A percentile compares a stretch with the other conserved stretches of the same genome.
phyloP scores from a whole-genome alignment of 2,329 filamentous ascomycete genomes.

The Zymoseptoria tritici region DNA sequence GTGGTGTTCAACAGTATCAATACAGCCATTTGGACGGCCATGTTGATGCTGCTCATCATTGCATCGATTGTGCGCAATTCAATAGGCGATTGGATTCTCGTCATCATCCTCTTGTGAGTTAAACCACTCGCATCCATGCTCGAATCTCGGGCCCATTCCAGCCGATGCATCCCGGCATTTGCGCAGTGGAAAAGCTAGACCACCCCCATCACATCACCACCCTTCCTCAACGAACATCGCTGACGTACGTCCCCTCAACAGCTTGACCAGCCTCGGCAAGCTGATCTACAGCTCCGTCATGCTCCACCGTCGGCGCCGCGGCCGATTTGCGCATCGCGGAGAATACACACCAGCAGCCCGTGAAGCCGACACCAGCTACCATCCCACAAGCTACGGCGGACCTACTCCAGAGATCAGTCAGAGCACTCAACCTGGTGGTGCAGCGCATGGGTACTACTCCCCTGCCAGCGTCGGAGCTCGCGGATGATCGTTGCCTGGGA shows the following conservation, averaged over 20 bases:
- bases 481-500: not conserved
- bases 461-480: not conserved
- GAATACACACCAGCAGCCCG: constrained; percentile 13
- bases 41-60: constrained; percentile 15
- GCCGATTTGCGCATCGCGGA: constrained; percentile 22
- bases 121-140: not conserved
- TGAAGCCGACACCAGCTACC: not conserved
- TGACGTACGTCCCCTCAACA: constrained; percentile 8
- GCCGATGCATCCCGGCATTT: not conserved
- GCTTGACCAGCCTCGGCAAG: constrained; percentile 31
- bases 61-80: too few species aligned
- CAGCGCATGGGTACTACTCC: constrained; percentile 10
- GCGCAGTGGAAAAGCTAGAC: not conserved
- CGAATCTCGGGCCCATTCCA: not conserved
- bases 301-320: constrained; percentile 32
- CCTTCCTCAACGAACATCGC: not conserved
- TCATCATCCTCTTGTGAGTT: too few species aligned
- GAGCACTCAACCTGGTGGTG: constrained; percentile 1
- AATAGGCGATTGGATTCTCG: too few species aligned
- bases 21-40: constrained; percentile 18
- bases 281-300: constrained; percentile 35
- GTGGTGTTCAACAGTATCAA: constrained; percentile 22
- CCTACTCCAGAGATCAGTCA: constrained; percentile 8
- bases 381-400: constrained; percentile 1
- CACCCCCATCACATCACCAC: not conserved